phyloP scores from a whole-genome alignment of 257 asterid species.

The Apocynum venetum region DNA sequence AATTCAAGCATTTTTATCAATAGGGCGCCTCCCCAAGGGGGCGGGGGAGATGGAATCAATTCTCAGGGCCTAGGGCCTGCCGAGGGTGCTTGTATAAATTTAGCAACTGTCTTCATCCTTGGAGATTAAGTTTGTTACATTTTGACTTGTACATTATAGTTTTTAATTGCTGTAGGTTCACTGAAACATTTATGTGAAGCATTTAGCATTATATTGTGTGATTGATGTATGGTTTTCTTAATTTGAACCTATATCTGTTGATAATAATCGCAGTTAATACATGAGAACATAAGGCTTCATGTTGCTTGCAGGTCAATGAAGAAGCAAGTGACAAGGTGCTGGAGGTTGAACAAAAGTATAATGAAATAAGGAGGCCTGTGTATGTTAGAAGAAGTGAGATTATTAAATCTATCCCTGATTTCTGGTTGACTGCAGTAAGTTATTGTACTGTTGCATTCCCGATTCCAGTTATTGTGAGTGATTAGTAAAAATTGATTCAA shows the following conservation, averaged over 20 bases:
- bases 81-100: neutral
- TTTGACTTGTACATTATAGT: neutral
- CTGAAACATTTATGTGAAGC: neutral
- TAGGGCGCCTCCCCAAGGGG: neutral
- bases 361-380: constrained; percentile 41
- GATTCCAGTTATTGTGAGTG: constrained; percentile 10
- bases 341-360: constrained; percentile 40
- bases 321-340: constrained; percentile 37
- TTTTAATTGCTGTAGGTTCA: neutral
- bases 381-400: constrained; percentile 38
- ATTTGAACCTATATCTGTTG: neutral
- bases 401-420: constrained; percentile 45
- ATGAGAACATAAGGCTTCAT: neutral
- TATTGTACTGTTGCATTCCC: constrained; percentile 4
- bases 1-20: neutral
- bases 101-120: neutral
- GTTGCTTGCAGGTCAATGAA: constrained; percentile 41
- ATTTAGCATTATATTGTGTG: neutral
- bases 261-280: neutral
- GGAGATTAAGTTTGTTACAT: neutral
- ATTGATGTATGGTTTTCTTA: neutral
- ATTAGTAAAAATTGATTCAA: constrained; percentile 9
- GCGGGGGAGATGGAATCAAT: neutral
- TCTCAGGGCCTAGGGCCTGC: neutral
- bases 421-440: constrained; percentile 57